Percentiles rank a stretch among this genome's conserved stretches.
Conservation (phyloP, 345 rosid genomes). For the Psidium guajava region DNA sequence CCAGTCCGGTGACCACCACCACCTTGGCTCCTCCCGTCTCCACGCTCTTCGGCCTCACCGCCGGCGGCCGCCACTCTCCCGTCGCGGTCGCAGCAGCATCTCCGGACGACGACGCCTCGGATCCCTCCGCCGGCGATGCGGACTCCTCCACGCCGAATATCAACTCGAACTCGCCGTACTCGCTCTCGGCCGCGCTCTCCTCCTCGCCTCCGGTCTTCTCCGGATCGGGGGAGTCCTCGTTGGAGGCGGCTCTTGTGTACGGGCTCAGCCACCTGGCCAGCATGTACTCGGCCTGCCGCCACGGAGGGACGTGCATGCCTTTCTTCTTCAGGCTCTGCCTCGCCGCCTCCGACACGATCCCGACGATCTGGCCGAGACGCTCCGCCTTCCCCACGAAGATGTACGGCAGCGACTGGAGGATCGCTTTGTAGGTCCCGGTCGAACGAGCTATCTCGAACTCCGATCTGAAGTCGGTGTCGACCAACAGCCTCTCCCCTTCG, state of each 20-base stretch:
- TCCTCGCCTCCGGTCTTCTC: not conserved
- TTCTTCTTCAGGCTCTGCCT: constrained; percentile 83
- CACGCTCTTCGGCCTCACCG: constrained; percentile 38
- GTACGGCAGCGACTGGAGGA: constrained; percentile 67
- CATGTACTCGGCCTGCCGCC: constrained; percentile 90
- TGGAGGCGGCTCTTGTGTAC: constrained; percentile 25
- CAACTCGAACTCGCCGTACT: constrained; percentile 41
- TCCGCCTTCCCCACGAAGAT: constrained; percentile 85
- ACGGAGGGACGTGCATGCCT: constrained; percentile 88
- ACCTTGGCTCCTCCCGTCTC: constrained; percentile 53
- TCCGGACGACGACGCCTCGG: not conserved
- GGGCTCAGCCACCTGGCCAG: constrained; percentile 84
- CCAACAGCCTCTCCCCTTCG: constrained; percentile 47
- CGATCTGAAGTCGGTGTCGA: constrained; percentile 87
- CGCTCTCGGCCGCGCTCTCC: constrained; percentile 1
- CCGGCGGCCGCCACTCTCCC: constrained; percentile 47
- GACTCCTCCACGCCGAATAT: constrained; percentile 18
- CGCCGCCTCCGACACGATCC: constrained; percentile 78
- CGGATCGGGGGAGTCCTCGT: not conserved
- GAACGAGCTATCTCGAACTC: constrained; percentile 93
- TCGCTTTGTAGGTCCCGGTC: constrained; percentile 55
- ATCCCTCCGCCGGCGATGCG: not conserved
- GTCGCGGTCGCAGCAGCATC: not conserved
- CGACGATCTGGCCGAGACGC: constrained; percentile 67
- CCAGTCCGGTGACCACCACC: constrained; percentile 81